These are phyloP conservation scores for Thelephora aurantiotincta DNA, from an alignment of 768 basidiomycete species.

Conservation along the genomic window DNA sequence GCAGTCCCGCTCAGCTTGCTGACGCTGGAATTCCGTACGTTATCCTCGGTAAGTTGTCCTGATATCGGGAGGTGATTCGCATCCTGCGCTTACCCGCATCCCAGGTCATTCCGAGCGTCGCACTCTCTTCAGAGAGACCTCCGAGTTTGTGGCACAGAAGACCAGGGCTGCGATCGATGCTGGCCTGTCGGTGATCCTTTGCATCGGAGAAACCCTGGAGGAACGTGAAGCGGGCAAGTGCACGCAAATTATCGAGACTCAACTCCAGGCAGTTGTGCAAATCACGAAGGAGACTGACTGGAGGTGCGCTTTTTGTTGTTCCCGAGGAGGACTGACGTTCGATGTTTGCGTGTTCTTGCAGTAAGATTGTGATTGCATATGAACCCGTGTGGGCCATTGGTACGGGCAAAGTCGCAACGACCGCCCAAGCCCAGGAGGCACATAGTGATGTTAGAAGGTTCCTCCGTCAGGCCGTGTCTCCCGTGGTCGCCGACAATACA, in stretches of 20 bases:
- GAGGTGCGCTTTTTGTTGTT: slow-evolving; percentile 38
- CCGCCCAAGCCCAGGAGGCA: slow-evolving; percentile 85
- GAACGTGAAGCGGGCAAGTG: slow-evolving; percentile 77
- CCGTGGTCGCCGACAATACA: slow-evolving; percentile 52
- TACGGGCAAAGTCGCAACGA: slow-evolving; percentile 89
- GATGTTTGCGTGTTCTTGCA: slow-evolving; percentile 15
- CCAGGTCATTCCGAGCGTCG: slow-evolving; percentile 93
- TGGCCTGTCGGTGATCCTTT: slow-evolving; percentile 80
- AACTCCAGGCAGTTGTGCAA: slow-evolving; percentile 65
- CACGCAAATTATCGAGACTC: slow-evolving; percentile 62
- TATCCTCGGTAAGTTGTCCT: slow-evolving; percentile 58
- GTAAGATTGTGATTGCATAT: slow-evolving; percentile 89
- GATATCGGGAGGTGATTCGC: not conserved
- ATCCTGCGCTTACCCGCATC: slow-evolving; percentile 4
- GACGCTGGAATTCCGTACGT: slow-evolving; percentile 86
- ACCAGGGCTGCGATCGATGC: slow-evolving; percentile 68
- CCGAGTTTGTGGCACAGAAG: slow-evolving; percentile 72
- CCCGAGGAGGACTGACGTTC: not conserved
- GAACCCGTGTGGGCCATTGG: slow-evolving; percentile 99
- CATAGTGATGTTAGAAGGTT: slow-evolving; percentile 75
- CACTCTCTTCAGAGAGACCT: slow-evolving; percentile 81
- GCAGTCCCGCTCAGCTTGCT: slow-evolving; percentile 67
- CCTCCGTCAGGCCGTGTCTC: slow-evolving; percentile 49
- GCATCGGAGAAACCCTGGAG: slow-evolving; percentile 87
- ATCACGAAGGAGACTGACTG: slow-evolving; percentile 55